A percentile compares a stretch with the other conserved stretches of the same genome.
Conservation (phyloP, 2,329 filamentous ascomycete species). For the Canariomyces notabilis region DNA sequence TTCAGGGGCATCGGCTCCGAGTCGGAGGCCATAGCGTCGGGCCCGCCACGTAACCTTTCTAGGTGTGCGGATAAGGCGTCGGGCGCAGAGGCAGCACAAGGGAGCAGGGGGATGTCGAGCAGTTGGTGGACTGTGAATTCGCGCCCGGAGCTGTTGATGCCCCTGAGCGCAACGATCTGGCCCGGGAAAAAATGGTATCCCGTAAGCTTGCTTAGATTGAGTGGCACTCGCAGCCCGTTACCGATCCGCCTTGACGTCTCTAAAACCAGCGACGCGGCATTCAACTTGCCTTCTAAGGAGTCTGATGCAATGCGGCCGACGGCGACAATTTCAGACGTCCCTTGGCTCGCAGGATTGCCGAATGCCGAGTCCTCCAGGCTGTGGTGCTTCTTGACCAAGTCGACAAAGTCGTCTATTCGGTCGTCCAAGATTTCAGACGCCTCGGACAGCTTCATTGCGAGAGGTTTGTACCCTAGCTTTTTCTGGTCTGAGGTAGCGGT, state of each 20-base stretch:
- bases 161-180: conserved; percentile 82
- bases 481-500: conserved; percentile 83
- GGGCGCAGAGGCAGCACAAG: conserved; percentile 65
- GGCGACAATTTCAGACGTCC: conserved; percentile 80
- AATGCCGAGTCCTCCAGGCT: conserved; percentile 74
- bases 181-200: conserved; percentile 86
- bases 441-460: conserved; percentile 92
- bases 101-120: conserved; percentile 68
- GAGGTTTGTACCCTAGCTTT: conserved; percentile 85
- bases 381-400: conserved; percentile 69
- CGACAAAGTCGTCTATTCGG: conserved; percentile 82
- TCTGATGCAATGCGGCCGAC: conserved; percentile 91
- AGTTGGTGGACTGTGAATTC: conserved; percentile 77
- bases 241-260: conserved; percentile 84
- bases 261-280: conserved; percentile 76
- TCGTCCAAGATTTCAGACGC: conserved; percentile 92
- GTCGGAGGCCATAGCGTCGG: conserved; percentile 58
- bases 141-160: conserved; percentile 79
- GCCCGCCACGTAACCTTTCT: conserved; percentile 60
- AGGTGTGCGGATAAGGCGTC: conserved; percentile 63
- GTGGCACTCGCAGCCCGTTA: conserved; percentile 72
- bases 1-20: conserved; percentile 62
- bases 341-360: conserved; percentile 79
- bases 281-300: conserved; percentile 77
- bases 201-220: conserved; percentile 66